Conservation (phyloP, 2,329 filamentous ascomycete genomes). For the Cladosporium sp. region DNA sequence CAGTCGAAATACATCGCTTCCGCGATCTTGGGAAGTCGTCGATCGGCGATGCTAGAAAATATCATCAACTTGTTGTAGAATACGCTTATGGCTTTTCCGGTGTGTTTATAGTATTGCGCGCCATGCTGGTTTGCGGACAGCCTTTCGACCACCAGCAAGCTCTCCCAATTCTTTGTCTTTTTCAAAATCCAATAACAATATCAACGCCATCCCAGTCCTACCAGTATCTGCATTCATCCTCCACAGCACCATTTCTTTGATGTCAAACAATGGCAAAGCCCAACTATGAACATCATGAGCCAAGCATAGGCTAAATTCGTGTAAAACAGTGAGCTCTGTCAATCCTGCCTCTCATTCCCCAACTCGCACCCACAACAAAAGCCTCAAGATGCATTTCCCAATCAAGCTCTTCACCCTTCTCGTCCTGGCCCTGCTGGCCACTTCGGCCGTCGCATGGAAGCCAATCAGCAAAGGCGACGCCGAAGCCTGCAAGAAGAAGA, state of each 20-base stretch:
- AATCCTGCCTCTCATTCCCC: not conserved
- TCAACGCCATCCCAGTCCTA: not conserved
- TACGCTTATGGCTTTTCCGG: not conserved
- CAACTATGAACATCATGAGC: not conserved
- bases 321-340: not conserved
- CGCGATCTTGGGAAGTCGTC: not conserved
- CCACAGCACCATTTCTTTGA: not conserved
- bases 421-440: not conserved
- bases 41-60: not conserved
- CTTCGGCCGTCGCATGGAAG: not conserved
- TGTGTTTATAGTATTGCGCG: not conserved
- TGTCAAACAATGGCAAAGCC: not conserved
- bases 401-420: not conserved
- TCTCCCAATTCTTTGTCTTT: not conserved
- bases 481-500: not conserved
- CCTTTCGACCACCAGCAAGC: not conserved
- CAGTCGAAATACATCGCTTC: not conserved
- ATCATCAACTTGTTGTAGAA: not conserved
- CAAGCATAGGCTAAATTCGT: not conserved
- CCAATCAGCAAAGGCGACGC: not conserved
- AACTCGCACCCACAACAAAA: too few species aligned
- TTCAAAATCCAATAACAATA: conserved; percentile 1
- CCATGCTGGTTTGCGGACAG: not conserved
- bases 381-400: not conserved
- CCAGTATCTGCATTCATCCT: conserved; percentile 2